Percentiles rank a stretch among this genome's conserved stretches.
These are phyloP conservation scores for Rhizopogon sp. DNA, from an alignment of 768 basidiomycete genomes.

Conservation along the genomic window DNA sequence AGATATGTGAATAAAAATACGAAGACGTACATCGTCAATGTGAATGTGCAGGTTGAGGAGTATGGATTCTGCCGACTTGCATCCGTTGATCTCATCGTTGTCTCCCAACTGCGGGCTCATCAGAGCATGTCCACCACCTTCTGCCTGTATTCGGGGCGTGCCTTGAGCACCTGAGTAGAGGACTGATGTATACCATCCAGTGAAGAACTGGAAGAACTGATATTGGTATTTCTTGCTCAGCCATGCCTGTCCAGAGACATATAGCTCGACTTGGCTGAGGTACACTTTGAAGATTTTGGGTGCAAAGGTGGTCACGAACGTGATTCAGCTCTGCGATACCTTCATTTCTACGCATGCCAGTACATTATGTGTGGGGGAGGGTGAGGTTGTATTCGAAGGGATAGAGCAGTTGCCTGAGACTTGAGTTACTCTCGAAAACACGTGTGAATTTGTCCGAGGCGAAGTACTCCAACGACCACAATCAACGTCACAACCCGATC, in stretches of 20 bases:
- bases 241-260: slow-evolving; percentile 71
- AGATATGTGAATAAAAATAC: neutral
- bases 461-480: too few species aligned
- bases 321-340: slow-evolving; percentile 28
- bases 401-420: too few species aligned
- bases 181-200: slow-evolving; percentile 62
- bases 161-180: slow-evolving; percentile 61
- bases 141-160: slow-evolving; percentile 61
- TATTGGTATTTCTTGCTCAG: slow-evolving; percentile 77
- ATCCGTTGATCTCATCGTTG: slow-evolving; percentile 78
- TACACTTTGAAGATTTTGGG: slow-evolving; percentile 86
- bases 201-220: too few species aligned
- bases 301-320: slow-evolving; percentile 68
- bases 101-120: slow-evolving; percentile 72
- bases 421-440: too few species aligned
- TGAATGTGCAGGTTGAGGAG: slow-evolving; percentile 75
- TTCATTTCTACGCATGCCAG: too few species aligned
- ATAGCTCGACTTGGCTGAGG: slow-evolving; percentile 59
- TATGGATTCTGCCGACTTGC: slow-evolving; percentile 79
- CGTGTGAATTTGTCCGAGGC: too few species aligned
- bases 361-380: too few species aligned
- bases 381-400: too few species aligned
- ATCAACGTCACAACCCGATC: too few species aligned
- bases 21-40: slow-evolving; percentile 63
- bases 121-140: slow-evolving; percentile 81